Evolutionary conservation across 768 basidiomycete genomes (phyloP).

Genomic region (Lyophyllum atratum): DNA sequence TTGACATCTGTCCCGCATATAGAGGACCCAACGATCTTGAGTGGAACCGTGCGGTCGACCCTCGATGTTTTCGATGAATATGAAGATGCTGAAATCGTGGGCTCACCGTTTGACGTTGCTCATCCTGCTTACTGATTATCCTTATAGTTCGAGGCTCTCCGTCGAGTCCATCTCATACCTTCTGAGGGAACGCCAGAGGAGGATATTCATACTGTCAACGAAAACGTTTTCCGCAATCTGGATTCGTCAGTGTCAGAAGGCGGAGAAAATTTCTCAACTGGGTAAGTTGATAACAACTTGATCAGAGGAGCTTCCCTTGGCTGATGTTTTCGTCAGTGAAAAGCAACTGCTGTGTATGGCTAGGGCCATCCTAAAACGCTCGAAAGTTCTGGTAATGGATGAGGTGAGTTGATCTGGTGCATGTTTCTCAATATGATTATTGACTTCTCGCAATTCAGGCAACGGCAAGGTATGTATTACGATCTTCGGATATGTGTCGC

Average conservation of each 20-base stretch:
- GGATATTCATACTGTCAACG: conserved; percentile 54
- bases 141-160: conserved; percentile 78
- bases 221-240: conserved; percentile 75
- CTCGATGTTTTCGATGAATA: conserved; percentile 89
- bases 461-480: conserved; percentile 57
- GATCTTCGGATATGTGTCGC: too few relatives aligned
- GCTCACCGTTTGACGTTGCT: conserved; percentile 19
- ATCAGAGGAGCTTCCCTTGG: not conserved
- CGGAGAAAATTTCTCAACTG: conserved; percentile 88
- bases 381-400: conserved; percentile 80
- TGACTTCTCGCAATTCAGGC: conserved; percentile 42
- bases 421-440: not conserved
- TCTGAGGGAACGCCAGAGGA: conserved; percentile 50
- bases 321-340: conserved; percentile 41
- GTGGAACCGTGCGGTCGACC: conserved; percentile 78
- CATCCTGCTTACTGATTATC: not conserved
- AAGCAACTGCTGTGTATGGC: conserved; percentile 89
- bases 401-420: conserved; percentile 44
- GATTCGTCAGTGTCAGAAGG: conserved; percentile 80
- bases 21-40: conserved; percentile 91
- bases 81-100: conserved; percentile 77
- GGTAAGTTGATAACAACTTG: conserved; percentile 40
- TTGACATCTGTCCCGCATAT: conserved; percentile 8
- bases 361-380: conserved; percentile 74
- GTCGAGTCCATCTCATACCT: conserved; percentile 79